Base-by-base conservation (phyloP, 805 yeast genomes). In the Blastobotrys robertii region DNA sequence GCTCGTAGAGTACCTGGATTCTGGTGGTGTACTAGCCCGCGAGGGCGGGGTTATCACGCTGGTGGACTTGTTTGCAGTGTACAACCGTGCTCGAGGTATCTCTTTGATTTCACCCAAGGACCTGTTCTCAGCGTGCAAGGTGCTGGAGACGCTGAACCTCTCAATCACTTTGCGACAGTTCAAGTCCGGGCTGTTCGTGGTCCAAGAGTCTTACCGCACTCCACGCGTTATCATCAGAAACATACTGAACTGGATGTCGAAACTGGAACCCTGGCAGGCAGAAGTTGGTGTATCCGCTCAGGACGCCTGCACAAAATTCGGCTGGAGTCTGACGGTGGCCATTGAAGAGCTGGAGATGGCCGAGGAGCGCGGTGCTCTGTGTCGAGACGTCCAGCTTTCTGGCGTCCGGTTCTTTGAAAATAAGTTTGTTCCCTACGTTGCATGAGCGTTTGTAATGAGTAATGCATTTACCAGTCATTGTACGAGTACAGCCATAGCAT, bases 91-190 rank as follows among this genome's bases (percentile, higher is more conserved):
- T 0, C 68, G 84, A 50, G 77, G 85, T 6, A 65, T 75, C 22
- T 81, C 80, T 38, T 67, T 86, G 34, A 72, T 88, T 1, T 70
- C 84, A 1, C 84, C 96, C 1, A 61, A 60, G 16, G 94, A 85
- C 50, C 64, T 90, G 40, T 68, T 62, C 40, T 73, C 72, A 37
- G 78, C 95, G 0, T 71, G 85, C 42, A 68, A 67, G 22, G 57
- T 68, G 10, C 77, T 86, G 53, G 77, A 73, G 5, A 54, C 53
- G 6, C 62, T 87, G 36, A 67, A 73, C 6, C 63, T 90, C 11
- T 86, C 90, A 0, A 59, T 81, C 28, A 55, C 62, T 2, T 48
- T 72, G 44, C 65, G 66, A 49, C 66, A 53, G 37, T 66, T 70
- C 37, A 60, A 61, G 15, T 53, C 62, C 30, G 73, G 72, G 8